Conservation (phyloP, 306 rosid species). For the Gillenia trifoliata region DNA sequence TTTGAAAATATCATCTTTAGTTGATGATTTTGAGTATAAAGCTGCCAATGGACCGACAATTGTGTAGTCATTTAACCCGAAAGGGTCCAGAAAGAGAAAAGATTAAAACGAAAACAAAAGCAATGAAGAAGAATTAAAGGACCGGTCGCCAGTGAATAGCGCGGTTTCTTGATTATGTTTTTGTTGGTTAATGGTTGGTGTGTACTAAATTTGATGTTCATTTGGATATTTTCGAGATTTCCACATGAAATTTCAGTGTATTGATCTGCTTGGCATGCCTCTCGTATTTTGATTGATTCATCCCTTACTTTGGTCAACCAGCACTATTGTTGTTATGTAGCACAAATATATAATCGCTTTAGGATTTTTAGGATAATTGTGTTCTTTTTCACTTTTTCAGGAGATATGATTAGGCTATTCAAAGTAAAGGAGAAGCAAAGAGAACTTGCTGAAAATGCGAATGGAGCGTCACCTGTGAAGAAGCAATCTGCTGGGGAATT, state of each 20-base stretch:
- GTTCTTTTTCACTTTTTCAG: slow-evolving; percentile 25
- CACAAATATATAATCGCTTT: neutral
- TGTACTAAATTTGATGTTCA: neutral
- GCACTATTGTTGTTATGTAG: neutral
- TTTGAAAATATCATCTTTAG: neutral
- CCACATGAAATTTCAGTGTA: neutral
- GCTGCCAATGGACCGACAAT: neutral
- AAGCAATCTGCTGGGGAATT: slow-evolving; percentile 91
- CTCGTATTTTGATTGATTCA: neutral
- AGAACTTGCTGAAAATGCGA: slow-evolving; percentile 75
- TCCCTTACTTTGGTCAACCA: neutral
- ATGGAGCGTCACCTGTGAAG: slow-evolving; percentile 60
- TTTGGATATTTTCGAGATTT: neutral
- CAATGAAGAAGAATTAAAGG: neutral
- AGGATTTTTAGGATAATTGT: slow-evolving; percentile 14
- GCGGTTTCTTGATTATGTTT: neutral
- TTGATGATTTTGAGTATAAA: neutral
- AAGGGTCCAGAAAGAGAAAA: neutral
- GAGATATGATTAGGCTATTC: slow-evolving; percentile 75
- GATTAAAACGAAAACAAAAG: neutral
- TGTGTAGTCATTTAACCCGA: neutral
- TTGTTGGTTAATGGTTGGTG: neutral
- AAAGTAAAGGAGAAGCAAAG: slow-evolving; percentile 94
- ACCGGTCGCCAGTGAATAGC: neutral
- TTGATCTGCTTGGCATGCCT: neutral